Evolutionary conservation across 345 rosid species (phyloP).

Genomic region (Hibiscus mutabilis): DNA sequence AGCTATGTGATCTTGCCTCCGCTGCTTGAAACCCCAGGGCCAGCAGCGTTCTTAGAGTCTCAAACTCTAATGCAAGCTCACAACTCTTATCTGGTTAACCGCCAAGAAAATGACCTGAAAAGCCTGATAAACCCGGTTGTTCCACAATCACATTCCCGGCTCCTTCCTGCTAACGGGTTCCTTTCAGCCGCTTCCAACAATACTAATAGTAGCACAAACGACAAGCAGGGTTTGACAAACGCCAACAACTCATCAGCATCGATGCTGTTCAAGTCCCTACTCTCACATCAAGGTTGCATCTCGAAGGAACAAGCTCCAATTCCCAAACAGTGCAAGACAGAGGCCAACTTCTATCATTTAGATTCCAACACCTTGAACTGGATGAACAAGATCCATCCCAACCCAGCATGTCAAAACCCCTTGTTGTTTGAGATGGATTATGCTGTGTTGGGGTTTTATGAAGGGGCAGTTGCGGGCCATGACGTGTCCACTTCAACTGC

Average conservation of each 20-base stretch:
- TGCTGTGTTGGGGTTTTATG: conserved; percentile 30
- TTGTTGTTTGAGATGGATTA: conserved; percentile 44
- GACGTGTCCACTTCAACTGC: conserved; percentile 40
- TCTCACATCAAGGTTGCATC: too few species aligned
- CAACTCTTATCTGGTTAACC: conserved; percentile 28
- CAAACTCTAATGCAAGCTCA: conserved; percentile 20
- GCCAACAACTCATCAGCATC: conserved; percentile 21
- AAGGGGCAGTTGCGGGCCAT: conserved; percentile 16
- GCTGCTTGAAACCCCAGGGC: conserved; percentile 34
- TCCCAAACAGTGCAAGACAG: conserved; percentile 66
- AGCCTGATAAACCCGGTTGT: conserved; percentile 31
- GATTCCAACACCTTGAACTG: conserved; percentile 30
- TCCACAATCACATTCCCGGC: conserved; percentile 34
- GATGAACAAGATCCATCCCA: conserved; percentile 31
- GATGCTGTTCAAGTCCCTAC: conserved; percentile 44
- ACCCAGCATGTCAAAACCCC: conserved; percentile 34
- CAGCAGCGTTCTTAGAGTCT: conserved; percentile 28
- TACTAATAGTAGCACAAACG: conserved; percentile 6
- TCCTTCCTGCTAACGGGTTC: conserved; percentile 13
- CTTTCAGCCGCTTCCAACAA: conserved; percentile 6
- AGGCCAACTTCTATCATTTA: conserved; percentile 35
- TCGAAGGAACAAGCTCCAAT: too few species aligned
- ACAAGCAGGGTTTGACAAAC: conserved; percentile 15
- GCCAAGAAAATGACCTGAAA: conserved; percentile 42
- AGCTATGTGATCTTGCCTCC: conserved; percentile 39